phyloP scores from a whole-genome alignment of 2,329 filamentous ascomycete species.

The Fusarium musae region DNA sequence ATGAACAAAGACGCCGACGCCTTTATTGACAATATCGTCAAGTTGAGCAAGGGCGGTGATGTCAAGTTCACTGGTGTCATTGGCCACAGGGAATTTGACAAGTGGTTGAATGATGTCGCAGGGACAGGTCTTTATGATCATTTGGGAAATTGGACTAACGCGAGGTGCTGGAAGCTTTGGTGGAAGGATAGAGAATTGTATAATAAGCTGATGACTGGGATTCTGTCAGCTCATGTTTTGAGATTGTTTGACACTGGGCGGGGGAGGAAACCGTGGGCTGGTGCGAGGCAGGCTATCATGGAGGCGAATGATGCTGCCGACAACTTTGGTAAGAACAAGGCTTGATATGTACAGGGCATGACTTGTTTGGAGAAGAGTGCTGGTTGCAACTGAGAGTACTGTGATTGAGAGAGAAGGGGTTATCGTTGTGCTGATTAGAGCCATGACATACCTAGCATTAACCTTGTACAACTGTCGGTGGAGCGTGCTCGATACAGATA shows the following conservation, averaged over 20 bases:
- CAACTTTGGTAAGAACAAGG: neutral
- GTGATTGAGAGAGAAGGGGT: neutral
- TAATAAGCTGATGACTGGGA: neutral
- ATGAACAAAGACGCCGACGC: neutral
- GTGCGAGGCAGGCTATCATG: neutral
- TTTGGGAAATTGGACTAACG: neutral
- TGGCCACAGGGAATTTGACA: neutral
- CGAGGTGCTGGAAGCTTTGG: neutral
- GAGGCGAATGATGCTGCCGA: neutral
- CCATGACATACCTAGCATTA: neutral
- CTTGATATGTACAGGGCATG: neutral
- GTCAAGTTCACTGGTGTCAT: constrained; percentile 2
- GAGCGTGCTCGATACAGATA: neutral
- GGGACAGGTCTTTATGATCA: neutral
- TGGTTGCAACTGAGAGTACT: neutral
- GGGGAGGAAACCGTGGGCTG: neutral
- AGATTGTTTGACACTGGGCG: neutral
- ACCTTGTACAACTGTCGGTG: neutral
- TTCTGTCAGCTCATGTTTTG: neutral
- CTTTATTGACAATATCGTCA: neutral
- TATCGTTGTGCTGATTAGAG: neutral
- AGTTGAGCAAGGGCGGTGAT: neutral
- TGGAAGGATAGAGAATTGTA: neutral
- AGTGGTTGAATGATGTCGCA: neutral
- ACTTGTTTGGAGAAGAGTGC: neutral